Evolutionary conservation across 2,329 filamentous ascomycete species (phyloP).

Genomic region (Beauveria sp.): DNA sequence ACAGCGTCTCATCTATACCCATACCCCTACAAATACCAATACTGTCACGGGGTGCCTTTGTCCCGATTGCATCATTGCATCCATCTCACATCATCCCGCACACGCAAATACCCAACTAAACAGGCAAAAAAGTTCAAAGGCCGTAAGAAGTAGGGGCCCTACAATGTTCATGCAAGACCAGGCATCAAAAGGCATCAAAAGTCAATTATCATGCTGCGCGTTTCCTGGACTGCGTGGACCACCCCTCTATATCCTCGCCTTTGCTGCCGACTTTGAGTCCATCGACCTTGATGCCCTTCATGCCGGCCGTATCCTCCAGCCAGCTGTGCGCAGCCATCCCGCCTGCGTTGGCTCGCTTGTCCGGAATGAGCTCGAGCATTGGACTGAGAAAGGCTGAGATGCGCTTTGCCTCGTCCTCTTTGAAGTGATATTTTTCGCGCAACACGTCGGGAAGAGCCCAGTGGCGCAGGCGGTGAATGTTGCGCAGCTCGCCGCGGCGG

Average conservation of each 20-base stretch:
- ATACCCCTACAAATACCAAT: not conserved
- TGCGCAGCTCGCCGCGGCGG: slow-evolving; percentile 90
- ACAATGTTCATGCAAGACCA: not conserved
- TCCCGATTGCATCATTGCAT: not conserved
- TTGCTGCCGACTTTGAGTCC: slow-evolving; percentile 69
- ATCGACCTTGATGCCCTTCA: slow-evolving; percentile 71
- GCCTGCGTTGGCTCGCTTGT: slow-evolving; percentile 86
- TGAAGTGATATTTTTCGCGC: slow-evolving; percentile 94
- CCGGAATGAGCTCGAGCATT: slow-evolving; percentile 84
- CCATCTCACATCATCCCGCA: not conserved
- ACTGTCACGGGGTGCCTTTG: too few relatives aligned
- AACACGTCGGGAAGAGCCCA: slow-evolving; percentile 93
- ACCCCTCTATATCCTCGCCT: slow-evolving; percentile 90
- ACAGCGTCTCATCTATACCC: slow-evolving; percentile 6
- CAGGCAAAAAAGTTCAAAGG: not conserved
- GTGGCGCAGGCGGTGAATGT: slow-evolving; percentile 92
- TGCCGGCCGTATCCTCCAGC: slow-evolving; percentile 78
- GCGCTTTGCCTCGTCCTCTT: slow-evolving; percentile 67
- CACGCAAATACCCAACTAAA: not conserved
- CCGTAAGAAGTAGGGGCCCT: not conserved
- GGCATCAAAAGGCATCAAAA: not conserved
- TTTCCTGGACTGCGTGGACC: slow-evolving; percentile 83
- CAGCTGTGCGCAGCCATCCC: slow-evolving; percentile 86
- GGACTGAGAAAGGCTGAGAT: slow-evolving; percentile 78
- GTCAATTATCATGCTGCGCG: slow-evolving; percentile 39